phyloP scores from a whole-genome alignment of 1,284 basidiomycete species.

The Golubevia sp. region DNA sequence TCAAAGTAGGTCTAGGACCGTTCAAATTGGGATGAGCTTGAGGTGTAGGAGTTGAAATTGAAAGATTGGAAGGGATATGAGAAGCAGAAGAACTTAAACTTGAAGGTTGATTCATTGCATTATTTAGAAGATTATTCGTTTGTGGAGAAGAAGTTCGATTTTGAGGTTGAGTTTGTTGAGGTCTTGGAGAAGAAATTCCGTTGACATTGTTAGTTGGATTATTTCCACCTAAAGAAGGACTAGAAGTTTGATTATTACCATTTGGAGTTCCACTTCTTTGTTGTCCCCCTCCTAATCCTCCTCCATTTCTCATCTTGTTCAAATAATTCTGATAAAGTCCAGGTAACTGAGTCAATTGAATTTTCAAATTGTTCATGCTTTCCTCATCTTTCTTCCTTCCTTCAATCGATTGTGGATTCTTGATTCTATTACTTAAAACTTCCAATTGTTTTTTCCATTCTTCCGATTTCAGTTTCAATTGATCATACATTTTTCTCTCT shows the following conservation, averaged over 20 bases:
- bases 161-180: conserved; percentile 14
- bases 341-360: neutral
- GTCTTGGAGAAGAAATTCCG: neutral
- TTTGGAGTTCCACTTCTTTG: neutral
- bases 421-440: conserved; percentile 42
- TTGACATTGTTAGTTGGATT: too few species aligned
- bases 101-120: conserved; percentile 4
- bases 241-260: neutral
- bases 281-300: too few species aligned
- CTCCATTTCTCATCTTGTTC: neutral
- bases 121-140: conserved; percentile 4
- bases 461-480: conserved; percentile 3
- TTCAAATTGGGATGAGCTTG: conserved; percentile 43
- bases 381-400: neutral
- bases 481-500: conserved; percentile 4
- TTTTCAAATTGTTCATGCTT: too few species aligned
- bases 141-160: conserved; percentile 11
- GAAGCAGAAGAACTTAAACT: conserved; percentile 1
- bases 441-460: conserved; percentile 36
- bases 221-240: neutral
- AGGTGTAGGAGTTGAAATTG: conserved; percentile 14
- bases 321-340: neutral
- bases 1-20: conserved; percentile 44
- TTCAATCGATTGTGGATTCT: conserved; percentile 33
- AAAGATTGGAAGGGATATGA: conserved; percentile 4